phyloP scores from a whole-genome alignment of 192 early-diverging fungal species.

The Backusella liffmaniae region DNA sequence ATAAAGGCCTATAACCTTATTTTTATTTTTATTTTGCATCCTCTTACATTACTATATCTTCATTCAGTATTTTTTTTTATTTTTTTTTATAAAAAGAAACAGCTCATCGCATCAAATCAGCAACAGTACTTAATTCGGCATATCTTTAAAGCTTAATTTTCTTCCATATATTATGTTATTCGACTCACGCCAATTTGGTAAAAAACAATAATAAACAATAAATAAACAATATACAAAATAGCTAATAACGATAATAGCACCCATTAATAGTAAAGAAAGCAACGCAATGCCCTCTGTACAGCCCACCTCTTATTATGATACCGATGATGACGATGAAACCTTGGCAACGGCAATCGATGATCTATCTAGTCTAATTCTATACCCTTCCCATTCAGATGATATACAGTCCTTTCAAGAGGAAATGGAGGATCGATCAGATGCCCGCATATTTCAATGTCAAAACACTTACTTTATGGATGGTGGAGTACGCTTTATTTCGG shows the following conservation, averaged over 20 bases:
- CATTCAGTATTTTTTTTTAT: neutral
- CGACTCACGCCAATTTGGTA: neutral
- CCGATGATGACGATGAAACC: slow-evolving; percentile 9
- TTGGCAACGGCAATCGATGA: slow-evolving; percentile 13
- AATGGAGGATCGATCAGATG: slow-evolving; percentile 23
- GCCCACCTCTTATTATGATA: neutral
- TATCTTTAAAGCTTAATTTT: slow-evolving; percentile 5
- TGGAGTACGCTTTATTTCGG: slow-evolving; percentile 39
- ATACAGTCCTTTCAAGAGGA: slow-evolving; percentile 7
- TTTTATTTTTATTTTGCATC: no score
- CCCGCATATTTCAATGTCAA: slow-evolving; percentile 25
- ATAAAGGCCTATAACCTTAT: neutral
- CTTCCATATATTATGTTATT: neutral
- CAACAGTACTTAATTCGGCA: neutral
- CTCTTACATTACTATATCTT: neutral
- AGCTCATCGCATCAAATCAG: neutral
- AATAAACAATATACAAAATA: neutral
- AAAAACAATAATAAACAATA: neutral
- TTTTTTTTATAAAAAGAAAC: neutral
- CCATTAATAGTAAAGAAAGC: neutral
- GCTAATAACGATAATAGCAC: neutral
- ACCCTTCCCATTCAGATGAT: neutral
- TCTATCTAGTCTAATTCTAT: slow-evolving; percentile 10
- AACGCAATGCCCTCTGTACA: neutral
- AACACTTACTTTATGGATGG: slow-evolving; percentile 43